phyloP scores from a whole-genome alignment of 1,284 basidiomycete species.

The Cryptococcus sp. region DNA sequence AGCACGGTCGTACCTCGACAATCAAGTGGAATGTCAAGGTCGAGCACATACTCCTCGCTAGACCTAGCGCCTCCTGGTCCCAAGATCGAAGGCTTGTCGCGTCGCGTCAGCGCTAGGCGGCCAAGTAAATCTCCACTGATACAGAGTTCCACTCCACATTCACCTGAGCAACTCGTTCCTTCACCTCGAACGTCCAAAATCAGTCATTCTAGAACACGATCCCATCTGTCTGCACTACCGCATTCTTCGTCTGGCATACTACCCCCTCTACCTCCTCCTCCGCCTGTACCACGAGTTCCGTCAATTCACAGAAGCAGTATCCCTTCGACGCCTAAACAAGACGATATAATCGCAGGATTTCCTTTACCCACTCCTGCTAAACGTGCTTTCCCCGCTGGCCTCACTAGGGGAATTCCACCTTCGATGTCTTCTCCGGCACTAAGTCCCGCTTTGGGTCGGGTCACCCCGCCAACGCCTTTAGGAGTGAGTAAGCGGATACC shows the following conservation, averaged over 20 bases:
- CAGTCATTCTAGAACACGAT: conserved; percentile 26
- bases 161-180: too few relatives aligned
- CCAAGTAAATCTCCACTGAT: background rate
- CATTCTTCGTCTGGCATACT: background rate
- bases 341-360: background rate
- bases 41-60: conserved; percentile 9
- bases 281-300: conserved; percentile 5
- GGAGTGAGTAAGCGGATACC: conserved; percentile 18
- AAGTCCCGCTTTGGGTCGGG: background rate
- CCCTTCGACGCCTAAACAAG: too few relatives aligned
- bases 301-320: too few relatives aligned
- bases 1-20: conserved; percentile 17
- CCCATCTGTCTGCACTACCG: conserved; percentile 11
- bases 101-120: background rate
- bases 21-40: conserved; percentile 8
- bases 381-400: conserved; percentile 32
- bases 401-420: conserved; percentile 35
- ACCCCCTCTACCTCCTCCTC: background rate
- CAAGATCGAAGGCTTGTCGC: background rate
- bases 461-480: conserved; percentile 9
- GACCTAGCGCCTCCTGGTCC: too few relatives aligned
- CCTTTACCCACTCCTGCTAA: conserved; percentile 4
- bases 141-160: too few relatives aligned
- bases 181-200: too few relatives aligned
- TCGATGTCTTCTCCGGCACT: conserved; percentile 19